These are phyloP conservation scores for Leucocoprinus birnbaumii DNA, from an alignment of 768 basidiomycete species.

Conservation along the genomic window DNA sequence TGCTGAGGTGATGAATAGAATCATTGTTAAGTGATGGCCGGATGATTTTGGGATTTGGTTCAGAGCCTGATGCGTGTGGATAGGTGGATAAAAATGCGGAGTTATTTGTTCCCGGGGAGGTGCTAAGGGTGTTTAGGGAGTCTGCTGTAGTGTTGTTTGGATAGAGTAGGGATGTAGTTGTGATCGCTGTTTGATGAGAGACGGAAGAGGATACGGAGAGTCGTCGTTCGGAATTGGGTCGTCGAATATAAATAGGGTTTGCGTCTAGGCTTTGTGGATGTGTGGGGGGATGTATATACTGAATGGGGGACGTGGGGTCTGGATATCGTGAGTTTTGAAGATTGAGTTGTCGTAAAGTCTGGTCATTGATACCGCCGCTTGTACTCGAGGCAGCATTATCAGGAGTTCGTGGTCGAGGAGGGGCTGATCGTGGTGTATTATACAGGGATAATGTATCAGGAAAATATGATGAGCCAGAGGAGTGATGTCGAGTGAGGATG, in stretches of 20 bases:
- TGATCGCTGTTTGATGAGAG: slow-evolving; percentile 51
- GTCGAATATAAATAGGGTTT: slow-evolving; percentile 22
- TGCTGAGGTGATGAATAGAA: slow-evolving; percentile 81
- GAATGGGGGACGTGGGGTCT: slow-evolving; percentile 19
- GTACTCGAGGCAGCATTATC: slow-evolving; percentile 51
- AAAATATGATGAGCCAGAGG: slow-evolving; percentile 23
- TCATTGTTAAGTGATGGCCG: slow-evolving; percentile 66
- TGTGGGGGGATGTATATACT: slow-evolving; percentile 9
- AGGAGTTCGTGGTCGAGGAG: slow-evolving; percentile 38
- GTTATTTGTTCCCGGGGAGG: slow-evolving; percentile 13
- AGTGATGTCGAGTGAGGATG: slow-evolving; percentile 20
- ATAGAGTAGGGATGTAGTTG: slow-evolving; percentile 9
- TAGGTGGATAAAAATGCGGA: neutral
- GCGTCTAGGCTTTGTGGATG: slow-evolving; percentile 3
- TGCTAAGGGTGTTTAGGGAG: slow-evolving; percentile 13
- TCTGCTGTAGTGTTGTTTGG: slow-evolving; percentile 9
- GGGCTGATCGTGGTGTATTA: neutral
- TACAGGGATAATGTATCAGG: slow-evolving; percentile 5
- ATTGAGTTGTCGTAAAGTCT: slow-evolving; percentile 16
- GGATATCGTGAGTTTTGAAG: slow-evolving; percentile 47
- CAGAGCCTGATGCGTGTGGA: slow-evolving; percentile 18
- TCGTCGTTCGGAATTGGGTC: slow-evolving; percentile 26
- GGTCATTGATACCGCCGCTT: slow-evolving; percentile 34
- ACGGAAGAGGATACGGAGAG: slow-evolving; percentile 54
- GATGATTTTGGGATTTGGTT: slow-evolving; percentile 51